Percentiles rank a stretch among this genome's conserved stretches.
These are phyloP conservation scores for Quercus lobata DNA, from an alignment of 331 rosid species.

Conservation along the genomic window DNA sequence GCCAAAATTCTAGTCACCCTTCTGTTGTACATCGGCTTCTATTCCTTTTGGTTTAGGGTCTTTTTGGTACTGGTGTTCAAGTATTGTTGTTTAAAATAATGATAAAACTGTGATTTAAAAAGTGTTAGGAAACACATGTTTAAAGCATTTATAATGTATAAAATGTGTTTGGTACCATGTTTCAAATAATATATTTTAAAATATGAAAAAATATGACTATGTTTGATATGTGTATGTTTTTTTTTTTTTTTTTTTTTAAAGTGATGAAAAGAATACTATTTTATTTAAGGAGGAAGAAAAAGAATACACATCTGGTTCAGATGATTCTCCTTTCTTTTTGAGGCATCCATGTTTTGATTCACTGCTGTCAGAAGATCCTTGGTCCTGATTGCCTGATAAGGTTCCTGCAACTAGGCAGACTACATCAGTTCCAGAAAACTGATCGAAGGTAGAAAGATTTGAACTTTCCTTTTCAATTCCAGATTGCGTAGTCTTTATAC, in stretches of 20 bases:
- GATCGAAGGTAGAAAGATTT: neutral
- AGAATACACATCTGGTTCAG: conserved; percentile 15
- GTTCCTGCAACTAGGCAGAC: conserved; percentile 19
- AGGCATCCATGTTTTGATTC: conserved; percentile 15
- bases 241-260: too few relatives aligned
- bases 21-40: neutral
- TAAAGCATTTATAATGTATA: too few relatives aligned
- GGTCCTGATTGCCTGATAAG: conserved; percentile 23
- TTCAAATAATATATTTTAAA: too few relatives aligned
- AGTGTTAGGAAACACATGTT: too few relatives aligned
- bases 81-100: too few relatives aligned
- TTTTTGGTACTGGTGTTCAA: too few relatives aligned
- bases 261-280: too few relatives aligned
- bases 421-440: conserved; percentile 11
- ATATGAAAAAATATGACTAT: too few relatives aligned
- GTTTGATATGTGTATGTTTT: too few relatives aligned
- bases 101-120: too few relatives aligned
- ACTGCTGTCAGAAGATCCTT: conserved; percentile 19
- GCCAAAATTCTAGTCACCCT: neutral
- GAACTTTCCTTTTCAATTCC: conserved; percentile 13
- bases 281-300: too few relatives aligned
- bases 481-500: conserved; percentile 14
- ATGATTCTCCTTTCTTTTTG: conserved; percentile 18
- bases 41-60: neutral
- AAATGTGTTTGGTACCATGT: too few relatives aligned